A percentile compares a stretch with the other conserved stretches of the same genome.
Conservation (phyloP, 73 alveolate genomes). For the Paraurostyla sp. region DNA sequence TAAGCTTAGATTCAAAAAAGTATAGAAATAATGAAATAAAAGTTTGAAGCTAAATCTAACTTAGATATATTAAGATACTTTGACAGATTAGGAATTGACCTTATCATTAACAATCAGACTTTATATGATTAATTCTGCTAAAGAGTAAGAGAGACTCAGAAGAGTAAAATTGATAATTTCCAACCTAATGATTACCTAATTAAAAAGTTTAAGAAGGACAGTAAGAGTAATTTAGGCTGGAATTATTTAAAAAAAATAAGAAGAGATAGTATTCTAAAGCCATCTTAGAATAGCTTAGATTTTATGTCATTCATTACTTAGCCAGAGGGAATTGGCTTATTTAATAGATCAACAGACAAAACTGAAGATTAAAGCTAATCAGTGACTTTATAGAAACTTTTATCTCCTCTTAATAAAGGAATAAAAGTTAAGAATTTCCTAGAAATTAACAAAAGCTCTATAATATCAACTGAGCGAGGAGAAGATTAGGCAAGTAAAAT, state of each 20-base stretch:
- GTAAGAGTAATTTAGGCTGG: neutral
- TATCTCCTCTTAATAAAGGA: slow-evolving; percentile 2
- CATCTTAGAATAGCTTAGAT: neutral
- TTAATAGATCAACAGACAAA: neutral
- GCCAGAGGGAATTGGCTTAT: neutral
- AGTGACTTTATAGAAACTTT: neutral
- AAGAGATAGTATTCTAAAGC: neutral
- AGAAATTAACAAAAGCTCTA: neutral
- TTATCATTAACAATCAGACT: slow-evolving; percentile 25
- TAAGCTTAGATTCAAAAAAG: neutral
- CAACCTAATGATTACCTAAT: slow-evolving; percentile 3
- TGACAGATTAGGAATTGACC: slow-evolving; percentile 44
- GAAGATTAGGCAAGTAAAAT: neutral
- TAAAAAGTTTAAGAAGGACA: neutral
- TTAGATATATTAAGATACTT: neutral
- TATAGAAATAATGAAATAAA: slow-evolving; percentile 38
- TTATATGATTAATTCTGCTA: slow-evolving; percentile 23
- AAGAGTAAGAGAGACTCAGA: neutral
- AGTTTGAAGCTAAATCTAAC: slow-evolving; percentile 31
- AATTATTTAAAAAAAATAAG: neutral
- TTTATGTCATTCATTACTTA: neutral
- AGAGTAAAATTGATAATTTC: neutral
- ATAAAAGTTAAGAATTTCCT: slow-evolving; percentile 2
- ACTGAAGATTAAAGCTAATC: neutral
- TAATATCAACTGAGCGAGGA: neutral